Evolutionary conservation across 352 stramenopile species (phyloP), one percentile per base, ranked within the genome.

Genomic region (Phytophthora citrophthora): DNA sequence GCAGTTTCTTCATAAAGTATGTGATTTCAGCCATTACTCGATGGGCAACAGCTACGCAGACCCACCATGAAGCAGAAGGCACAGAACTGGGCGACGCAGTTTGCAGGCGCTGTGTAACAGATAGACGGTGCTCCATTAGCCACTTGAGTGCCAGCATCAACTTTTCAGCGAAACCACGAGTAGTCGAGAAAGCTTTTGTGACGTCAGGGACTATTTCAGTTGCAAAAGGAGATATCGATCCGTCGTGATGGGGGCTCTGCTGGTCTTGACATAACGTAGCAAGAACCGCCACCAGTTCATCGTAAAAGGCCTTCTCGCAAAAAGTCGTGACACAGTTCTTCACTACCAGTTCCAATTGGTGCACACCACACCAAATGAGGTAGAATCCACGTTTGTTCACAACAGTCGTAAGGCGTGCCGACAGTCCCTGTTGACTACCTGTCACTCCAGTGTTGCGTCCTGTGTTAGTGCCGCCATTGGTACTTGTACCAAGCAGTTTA

Each of bases 331-430:
- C 67, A 7, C 72, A 81, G 29, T 86, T 86, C 43, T 87, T 86
- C 34, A 86, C 75, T 5, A 89, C 79, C 45, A 83, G 50, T 52
- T 90, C 79, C 39, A 90, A 53, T 39, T 89, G 75, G 44, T 90
- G 65, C 39, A 86, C 61, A 18, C 67, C 77, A 40, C 70, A 85
- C 81, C 81, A 90, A 24, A 90, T 76, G 10, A 86, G 67, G 24
- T 86, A 88, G 47, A 89, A 86, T 7, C 68, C 64, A 1, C 69
- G 72, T 15, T 76, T 86, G 26, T 64, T 76, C 8, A 83, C 79
- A 24, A 81, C 58, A 26, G 61, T 75, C 9, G 70, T 72, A 4
- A 90, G 54, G 4, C 79, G 73, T 26, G 75, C 69, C 6, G 76
- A 75, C 7, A 90, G 15, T 2, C 68, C 69, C 32, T 86, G 76